phyloP scores from a whole-genome alignment of 2,329 filamentous ascomycete genomes.

The Pezicula neosporulosa region DNA sequence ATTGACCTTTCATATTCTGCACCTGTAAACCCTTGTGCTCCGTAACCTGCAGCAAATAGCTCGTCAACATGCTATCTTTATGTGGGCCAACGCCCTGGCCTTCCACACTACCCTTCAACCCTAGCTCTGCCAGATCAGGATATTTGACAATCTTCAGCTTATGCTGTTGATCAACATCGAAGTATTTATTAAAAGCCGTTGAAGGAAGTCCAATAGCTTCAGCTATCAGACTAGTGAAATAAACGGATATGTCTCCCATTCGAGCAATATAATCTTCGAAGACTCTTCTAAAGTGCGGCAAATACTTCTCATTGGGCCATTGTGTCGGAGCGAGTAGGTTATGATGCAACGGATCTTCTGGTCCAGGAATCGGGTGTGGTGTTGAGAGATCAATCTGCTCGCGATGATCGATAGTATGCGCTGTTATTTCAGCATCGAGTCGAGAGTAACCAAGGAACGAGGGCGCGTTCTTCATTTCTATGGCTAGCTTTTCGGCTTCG shows the following conservation, averaged over 20 bases:
- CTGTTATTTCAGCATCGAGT: conserved; percentile 68
- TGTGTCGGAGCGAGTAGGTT: conserved; percentile 76
- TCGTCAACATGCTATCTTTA: conserved; percentile 82
- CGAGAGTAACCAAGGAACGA: conserved; percentile 70
- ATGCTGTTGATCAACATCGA: conserved; percentile 68
- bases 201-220: conserved; percentile 73
- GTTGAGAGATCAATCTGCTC: conserved; percentile 88
- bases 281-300: conserved; percentile 65
- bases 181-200: conserved; percentile 73
- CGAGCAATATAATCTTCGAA: conserved; percentile 73
- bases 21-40: conserved; percentile 76
- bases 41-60: conserved; percentile 77
- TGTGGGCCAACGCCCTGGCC: conserved; percentile 71
- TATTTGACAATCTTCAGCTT: conserved; percentile 91
- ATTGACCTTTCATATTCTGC: conserved; percentile 72
- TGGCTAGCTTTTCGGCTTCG: conserved; percentile 68
- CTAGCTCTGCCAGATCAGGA: conserved; percentile 65
- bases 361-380: conserved; percentile 62
- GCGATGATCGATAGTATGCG: conserved; percentile 71
- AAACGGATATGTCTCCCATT: conserved; percentile 70
- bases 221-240: conserved; percentile 77
- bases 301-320: conserved; percentile 64
- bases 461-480: conserved; percentile 71
- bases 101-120: conserved; percentile 33
- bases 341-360: conserved; percentile 64